Conservation (phyloP, 2,329 filamentous ascomycete genomes). For the Fusarium dimerum region DNA sequence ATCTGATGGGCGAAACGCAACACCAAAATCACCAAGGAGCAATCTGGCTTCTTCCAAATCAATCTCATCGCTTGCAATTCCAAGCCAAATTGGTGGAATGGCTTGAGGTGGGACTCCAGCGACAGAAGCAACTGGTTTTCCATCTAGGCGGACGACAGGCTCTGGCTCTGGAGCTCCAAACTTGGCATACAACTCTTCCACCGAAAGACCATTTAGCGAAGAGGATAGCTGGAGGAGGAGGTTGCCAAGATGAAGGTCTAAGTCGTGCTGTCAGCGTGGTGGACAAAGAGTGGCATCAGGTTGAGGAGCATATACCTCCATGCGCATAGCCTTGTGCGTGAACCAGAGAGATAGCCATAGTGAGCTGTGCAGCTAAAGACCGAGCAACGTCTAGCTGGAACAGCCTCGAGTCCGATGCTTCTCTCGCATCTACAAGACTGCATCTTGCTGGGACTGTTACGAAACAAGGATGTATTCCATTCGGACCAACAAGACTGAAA, state of each 20-base stretch:
- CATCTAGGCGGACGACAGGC: conserved; percentile 20
- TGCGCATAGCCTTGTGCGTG: conserved; percentile 35
- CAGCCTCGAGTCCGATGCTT: conserved; percentile 12
- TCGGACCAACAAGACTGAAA: conserved; percentile 28
- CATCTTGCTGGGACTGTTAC: conserved; percentile 30
- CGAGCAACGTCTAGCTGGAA: conserved; percentile 31
- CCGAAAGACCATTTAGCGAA: conserved; percentile 22
- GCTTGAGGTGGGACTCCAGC: conserved; percentile 31
- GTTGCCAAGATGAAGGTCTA: conserved; percentile 38
- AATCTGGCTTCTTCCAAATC: conserved; percentile 24
- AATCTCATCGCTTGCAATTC: conserved; percentile 33
- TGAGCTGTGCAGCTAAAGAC: conserved; percentile 31
- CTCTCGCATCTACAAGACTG: conserved; percentile 24
- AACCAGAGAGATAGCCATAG: conserved; percentile 31
- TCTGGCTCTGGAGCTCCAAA: conserved; percentile 26
- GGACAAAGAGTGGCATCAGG: not conserved
- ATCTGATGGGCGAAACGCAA: conserved; percentile 32
- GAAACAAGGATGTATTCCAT: conserved; percentile 31
- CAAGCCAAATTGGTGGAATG: conserved; percentile 36
- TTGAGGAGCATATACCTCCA: conserved; percentile 23
- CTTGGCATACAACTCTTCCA: conserved; percentile 27
- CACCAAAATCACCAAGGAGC: conserved; percentile 37
- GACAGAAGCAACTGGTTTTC: conserved; percentile 11
- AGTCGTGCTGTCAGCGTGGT: not conserved
- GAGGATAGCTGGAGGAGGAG: conserved; percentile 30